Conservation (phyloP, 2,329 filamentous ascomycete genomes). For the Talaromyces atroroseus region DNA sequence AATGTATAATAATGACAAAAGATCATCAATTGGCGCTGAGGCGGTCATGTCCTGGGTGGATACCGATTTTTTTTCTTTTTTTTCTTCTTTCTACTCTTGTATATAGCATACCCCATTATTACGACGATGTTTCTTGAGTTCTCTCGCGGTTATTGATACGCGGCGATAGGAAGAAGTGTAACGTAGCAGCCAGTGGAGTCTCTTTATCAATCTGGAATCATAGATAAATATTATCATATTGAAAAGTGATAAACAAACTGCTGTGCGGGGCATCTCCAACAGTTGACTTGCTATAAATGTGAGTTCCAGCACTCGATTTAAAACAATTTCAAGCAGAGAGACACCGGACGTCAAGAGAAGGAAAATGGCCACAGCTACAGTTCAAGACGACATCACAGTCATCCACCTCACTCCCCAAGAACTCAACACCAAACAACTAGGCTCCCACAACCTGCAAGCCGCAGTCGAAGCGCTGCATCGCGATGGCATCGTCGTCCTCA, state of each 20-base stretch:
- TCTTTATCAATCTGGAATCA: too few species aligned
- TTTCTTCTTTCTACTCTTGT: slow-evolving; percentile 7
- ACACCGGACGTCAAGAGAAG: neutral
- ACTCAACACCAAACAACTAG: slow-evolving; percentile 15
- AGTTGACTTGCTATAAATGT: too few species aligned
- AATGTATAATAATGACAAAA: neutral
- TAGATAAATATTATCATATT: too few species aligned
- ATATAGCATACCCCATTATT: slow-evolving; percentile 2
- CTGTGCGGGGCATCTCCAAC: too few species aligned
- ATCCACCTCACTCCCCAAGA: slow-evolving; percentile 10
- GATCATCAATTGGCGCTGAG: neutral
- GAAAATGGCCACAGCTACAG: slow-evolving; percentile 7
- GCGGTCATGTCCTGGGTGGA: neutral
- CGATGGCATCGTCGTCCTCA: slow-evolving; percentile 35
- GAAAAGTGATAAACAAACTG: too few species aligned
- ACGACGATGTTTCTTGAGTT: neutral
- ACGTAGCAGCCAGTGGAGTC: neutral
- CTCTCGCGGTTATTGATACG: too few species aligned
- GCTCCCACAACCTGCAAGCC: slow-evolving; percentile 20
- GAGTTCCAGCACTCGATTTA: too few species aligned
- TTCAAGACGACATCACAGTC: slow-evolving; percentile 12
- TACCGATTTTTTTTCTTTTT: slow-evolving; percentile 1
- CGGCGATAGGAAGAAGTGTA: too few species aligned
- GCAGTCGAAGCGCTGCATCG: slow-evolving; percentile 26
- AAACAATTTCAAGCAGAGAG: too few species aligned